Evolutionary conservation across 169 alveolate species (phyloP), one percentile per base, ranked within the genome.

Genomic region (Plasmodium yoelii): DNA sequence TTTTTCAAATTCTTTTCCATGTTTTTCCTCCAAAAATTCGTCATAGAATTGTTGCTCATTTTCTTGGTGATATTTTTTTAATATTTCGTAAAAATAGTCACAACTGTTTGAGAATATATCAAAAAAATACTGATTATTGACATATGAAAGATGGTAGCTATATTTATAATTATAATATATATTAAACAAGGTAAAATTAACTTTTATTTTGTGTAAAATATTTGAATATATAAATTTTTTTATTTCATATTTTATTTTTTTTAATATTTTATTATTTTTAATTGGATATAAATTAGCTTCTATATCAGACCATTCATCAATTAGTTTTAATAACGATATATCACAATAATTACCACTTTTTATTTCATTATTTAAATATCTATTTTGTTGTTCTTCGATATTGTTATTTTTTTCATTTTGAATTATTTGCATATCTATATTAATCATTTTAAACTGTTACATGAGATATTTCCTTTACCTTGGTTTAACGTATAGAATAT

Each of bases 251-350:
- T 56, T 64, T 22, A 75, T 63, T 28, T 56, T 63, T 75, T 53
- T 75, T 63, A 75, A 46, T 47, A 49, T 28, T 4, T 61, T 61
- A 24, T 34, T 56, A 49, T 75, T 44, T 22, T 42, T 44, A 46
- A 75, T 49, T 0, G 73, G 73, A 61, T 75, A 75, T 22, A 53
- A 57, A 44, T 46, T 75, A 1, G 74, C 42, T 75, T 75, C 88
- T 13, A 75, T 75, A 39, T 34, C 46, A 47, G 77, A 63, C 88
- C 88, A 75, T 47, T 63, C 46, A 55, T 75, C 88, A 55, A 75
- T 75, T 13, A 63, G 2, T 24, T 22, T 28, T 57, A 63, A 55
- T 47, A 75, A 51, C 1, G 88, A 75, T 28, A 75, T 42, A 42
- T 63, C 13, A 26, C 28, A 13, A 12, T 46, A 59, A 28, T 73